Evolutionary conservation across 2,329 filamentous ascomycete genomes (phyloP).

Genomic region (Epichloe bromicola): DNA sequence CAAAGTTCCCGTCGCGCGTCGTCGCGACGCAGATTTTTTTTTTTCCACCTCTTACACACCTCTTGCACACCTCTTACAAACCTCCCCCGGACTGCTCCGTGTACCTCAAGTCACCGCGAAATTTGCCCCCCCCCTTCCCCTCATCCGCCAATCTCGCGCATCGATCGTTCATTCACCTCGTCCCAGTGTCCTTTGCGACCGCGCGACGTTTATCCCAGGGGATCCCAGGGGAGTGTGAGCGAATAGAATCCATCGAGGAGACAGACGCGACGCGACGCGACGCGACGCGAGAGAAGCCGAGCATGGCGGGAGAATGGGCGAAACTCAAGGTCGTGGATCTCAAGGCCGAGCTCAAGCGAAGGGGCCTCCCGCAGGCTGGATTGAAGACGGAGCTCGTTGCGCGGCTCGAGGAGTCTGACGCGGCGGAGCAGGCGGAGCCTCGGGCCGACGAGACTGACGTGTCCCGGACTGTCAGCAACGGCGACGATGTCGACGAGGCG

Average conservation of each 20-base stretch:
- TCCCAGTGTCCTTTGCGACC: neutral
- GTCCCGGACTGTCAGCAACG: slow-evolving; percentile 1
- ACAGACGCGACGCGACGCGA: too few relatives aligned
- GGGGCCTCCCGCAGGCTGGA: slow-evolving; percentile 55
- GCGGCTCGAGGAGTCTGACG: slow-evolving; percentile 34
- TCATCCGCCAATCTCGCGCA: neutral
- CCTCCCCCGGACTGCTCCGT: too few relatives aligned
- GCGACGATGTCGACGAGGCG: neutral
- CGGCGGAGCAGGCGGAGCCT: neutral
- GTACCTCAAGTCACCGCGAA: too few relatives aligned
- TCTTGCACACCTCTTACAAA: neutral
- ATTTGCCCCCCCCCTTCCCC: too few relatives aligned
- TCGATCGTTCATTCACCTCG: neutral
- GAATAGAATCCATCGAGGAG: too few relatives aligned
- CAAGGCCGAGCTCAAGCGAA: slow-evolving; percentile 59
- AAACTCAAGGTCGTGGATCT: slow-evolving; percentile 63
- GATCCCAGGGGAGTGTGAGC: too few relatives aligned
- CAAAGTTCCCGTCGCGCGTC: neutral
- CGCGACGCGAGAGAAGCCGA: too few relatives aligned
- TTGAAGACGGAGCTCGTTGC: slow-evolving; percentile 61
- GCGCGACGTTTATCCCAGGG: too few relatives aligned
- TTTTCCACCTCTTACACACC: neutral
- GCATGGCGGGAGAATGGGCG: slow-evolving; percentile 28
- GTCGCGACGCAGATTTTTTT: neutral
- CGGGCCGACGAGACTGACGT: neutral